Evolutionary conservation across 176 grass and related monocot genomes (phyloP).

Genomic region (Rhynchospora pubera): DNA sequence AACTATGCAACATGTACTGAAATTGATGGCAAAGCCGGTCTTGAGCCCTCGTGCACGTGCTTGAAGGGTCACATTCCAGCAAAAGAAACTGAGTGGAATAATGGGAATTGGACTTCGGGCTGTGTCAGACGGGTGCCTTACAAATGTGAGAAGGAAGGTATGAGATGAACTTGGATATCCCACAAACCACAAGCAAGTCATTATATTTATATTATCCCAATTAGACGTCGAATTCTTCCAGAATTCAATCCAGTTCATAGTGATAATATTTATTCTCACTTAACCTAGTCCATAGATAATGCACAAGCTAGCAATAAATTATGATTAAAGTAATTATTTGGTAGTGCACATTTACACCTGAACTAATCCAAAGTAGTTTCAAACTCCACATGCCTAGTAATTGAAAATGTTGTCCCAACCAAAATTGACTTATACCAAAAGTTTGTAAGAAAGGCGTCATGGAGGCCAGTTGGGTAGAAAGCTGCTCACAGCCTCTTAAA

Average conservation of each 20-base stretch:
- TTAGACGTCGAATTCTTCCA: background rate
- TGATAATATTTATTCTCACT: background rate
- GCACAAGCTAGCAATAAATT: background rate
- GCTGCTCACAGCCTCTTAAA: background rate
- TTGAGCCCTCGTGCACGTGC: constrained; percentile 40
- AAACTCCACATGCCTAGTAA: background rate
- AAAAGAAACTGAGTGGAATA: constrained; percentile 23
- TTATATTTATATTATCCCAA: background rate
- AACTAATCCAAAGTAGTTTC: background rate
- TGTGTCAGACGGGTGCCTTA: constrained; percentile 46
- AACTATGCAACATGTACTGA: constrained; percentile 39
- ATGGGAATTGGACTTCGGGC: constrained; percentile 35
- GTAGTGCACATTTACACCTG: background rate
- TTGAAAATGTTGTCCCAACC: background rate
- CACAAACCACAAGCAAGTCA: background rate
- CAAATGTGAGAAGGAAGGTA: constrained; percentile 27
- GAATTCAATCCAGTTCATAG: background rate
- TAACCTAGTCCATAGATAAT: background rate
- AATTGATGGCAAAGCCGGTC: background rate
- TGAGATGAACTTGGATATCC: background rate
- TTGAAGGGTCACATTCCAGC: constrained; percentile 34
- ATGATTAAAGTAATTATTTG: background rate
- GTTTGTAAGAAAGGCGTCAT: background rate
- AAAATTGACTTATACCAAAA: no score
- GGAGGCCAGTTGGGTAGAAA: background rate